Evolutionary conservation across 2,329 filamentous ascomycete genomes (phyloP).

Genomic region (Paecilomyces sp.): DNA sequence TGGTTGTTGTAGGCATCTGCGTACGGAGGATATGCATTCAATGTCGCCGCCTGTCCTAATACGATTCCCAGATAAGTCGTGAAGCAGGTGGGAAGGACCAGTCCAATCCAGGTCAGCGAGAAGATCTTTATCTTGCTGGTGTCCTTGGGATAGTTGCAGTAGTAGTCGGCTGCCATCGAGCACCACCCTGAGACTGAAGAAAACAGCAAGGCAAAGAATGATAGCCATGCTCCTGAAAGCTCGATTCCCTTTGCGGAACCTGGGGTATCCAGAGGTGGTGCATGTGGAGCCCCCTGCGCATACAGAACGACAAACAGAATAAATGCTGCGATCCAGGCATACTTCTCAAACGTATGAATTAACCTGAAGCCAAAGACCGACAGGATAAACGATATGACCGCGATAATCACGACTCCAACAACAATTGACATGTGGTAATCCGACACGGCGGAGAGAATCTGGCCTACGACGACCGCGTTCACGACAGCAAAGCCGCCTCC

Average conservation of each 20-base stretch:
- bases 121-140: background rate
- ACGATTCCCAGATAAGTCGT: background rate
- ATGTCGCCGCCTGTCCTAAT: background rate
- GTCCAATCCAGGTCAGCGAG: background rate
- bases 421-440: conserved; percentile 14
- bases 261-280: background rate
- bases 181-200: background rate
- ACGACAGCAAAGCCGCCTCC: conserved; percentile 18
- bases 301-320: conserved; percentile 12
- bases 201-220: background rate
- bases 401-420: conserved; percentile 18
- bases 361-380: conserved; percentile 14
- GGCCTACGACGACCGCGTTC: conserved; percentile 14
- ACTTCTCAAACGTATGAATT: conserved; percentile 18
- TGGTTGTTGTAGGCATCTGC: background rate
- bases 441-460: conserved; percentile 16
- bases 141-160: background rate
- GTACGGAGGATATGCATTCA: background rate
- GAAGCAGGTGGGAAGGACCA: background rate
- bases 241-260: conserved; percentile 3
- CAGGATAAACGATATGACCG: conserved; percentile 11
- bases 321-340: conserved; percentile 20
- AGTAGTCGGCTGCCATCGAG: background rate
- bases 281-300: conserved; percentile 9
- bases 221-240: conserved; percentile 14